A percentile compares a stretch with the other conserved stretches of the same genome.
Evolutionary conservation across 257 asterid species (phyloP).

Genomic region (Penstemon newberryi): DNA sequence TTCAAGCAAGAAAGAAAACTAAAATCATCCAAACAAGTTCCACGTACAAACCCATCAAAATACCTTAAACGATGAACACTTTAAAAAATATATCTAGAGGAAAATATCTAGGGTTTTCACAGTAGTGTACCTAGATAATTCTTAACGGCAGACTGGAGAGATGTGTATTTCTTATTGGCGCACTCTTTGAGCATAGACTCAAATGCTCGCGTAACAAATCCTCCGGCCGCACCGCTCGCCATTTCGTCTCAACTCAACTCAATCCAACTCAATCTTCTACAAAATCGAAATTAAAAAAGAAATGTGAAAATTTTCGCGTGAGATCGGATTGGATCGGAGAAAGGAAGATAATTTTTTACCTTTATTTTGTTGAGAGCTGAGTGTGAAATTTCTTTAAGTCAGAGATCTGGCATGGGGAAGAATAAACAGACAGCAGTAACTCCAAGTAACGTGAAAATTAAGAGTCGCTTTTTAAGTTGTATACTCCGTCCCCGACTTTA

Average conservation of each 20-base stretch:
- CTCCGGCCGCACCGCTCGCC: slow-evolving; percentile 98
- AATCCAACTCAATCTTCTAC: slow-evolving; percentile 28
- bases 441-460: too few species aligned
- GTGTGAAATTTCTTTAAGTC: slow-evolving; percentile 31
- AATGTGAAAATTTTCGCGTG: slow-evolving; percentile 14
- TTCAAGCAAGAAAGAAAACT: slow-evolving; percentile 18
- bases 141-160: slow-evolving; percentile 74
- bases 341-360: slow-evolving; percentile 26
- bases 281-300: neutral
- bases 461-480: too few species aligned
- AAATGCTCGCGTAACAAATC: slow-evolving; percentile 89
- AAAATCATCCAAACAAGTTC: slow-evolving; percentile 21
- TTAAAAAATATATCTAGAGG: slow-evolving; percentile 9
- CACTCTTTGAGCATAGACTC: slow-evolving; percentile 96
- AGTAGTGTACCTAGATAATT: slow-evolving; percentile 60
- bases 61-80: neutral
- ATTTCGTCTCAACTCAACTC: slow-evolving; percentile 41
- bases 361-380: slow-evolving; percentile 18
- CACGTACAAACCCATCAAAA: neutral
- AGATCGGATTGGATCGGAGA: slow-evolving; percentile 42
- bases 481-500: too few species aligned
- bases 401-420: slow-evolving; percentile 49
- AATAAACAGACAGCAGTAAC: slow-evolving; percentile 1
- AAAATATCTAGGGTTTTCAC: slow-evolving; percentile 23
- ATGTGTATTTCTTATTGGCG: slow-evolving; percentile 57